phyloP scores from a whole-genome alignment of 768 basidiomycete species.

The Russula lepida region DNA sequence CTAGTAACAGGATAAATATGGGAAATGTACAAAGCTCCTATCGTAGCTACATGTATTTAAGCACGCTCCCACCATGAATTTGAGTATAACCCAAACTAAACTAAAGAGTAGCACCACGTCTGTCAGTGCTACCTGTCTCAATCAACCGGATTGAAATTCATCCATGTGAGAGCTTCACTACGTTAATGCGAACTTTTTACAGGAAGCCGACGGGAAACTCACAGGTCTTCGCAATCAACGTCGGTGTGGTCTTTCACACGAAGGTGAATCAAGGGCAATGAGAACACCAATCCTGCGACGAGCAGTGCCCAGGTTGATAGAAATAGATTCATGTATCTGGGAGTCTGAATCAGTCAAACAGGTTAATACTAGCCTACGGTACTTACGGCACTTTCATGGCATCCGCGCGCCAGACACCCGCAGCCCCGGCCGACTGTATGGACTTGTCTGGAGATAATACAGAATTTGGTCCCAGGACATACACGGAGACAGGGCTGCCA shows the following conservation, averaged over 20 bases:
- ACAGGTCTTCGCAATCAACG: constrained; percentile 46
- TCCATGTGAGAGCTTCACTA: constrained; percentile 4
- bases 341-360: constrained; percentile 1
- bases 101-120: neutral
- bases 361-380: neutral
- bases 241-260: constrained; percentile 58
- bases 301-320: constrained; percentile 68
- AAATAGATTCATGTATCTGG: constrained; percentile 60
- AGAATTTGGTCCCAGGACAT: neutral
- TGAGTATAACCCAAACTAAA: neutral
- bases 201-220: constrained; percentile 23
- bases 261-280: constrained; percentile 66
- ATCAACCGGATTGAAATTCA: constrained; percentile 4
- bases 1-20: constrained; percentile 3
- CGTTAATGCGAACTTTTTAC: neutral
- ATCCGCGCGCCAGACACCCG: constrained; percentile 65
- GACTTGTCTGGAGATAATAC: constrained; percentile 48
- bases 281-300: constrained; percentile 51
- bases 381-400: constrained; percentile 53
- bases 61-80: neutral
- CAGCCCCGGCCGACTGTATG: constrained; percentile 69
- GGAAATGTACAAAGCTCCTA: too few relatives aligned
- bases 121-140: neutral
- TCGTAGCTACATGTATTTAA: too few relatives aligned
- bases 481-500: neutral